phyloP scores from a whole-genome alignment of 192 early-diverging fungal genomes.

The Podila verticillata region DNA sequence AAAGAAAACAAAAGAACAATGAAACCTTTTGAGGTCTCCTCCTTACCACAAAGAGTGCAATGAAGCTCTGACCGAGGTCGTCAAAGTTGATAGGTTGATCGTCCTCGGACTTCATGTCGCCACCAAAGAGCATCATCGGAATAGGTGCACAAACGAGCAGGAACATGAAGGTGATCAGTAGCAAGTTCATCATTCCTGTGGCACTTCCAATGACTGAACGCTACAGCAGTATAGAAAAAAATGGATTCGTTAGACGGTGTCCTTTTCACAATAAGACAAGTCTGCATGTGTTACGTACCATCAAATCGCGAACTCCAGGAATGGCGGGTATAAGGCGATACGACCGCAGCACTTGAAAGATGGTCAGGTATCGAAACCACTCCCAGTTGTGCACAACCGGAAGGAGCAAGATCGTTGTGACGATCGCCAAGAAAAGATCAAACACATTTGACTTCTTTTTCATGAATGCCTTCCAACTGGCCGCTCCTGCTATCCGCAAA shows the following conservation, averaged over 20 bases:
- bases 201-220: constrained; percentile 62
- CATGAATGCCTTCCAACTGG: constrained; percentile 53
- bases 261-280: no score
- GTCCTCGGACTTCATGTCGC: constrained; percentile 23
- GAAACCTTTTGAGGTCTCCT: not conserved
- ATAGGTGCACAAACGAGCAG: constrained; percentile 40
- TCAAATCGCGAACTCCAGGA: constrained; percentile 55
- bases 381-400: constrained; percentile 53
- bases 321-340: constrained; percentile 63
- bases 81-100: constrained; percentile 50
- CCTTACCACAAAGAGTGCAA: constrained; percentile 60
- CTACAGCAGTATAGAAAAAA: constrained; percentile 13
- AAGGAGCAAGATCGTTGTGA: constrained; percentile 61
- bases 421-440: constrained; percentile 57
- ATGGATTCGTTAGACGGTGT: no score
- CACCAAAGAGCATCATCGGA: constrained; percentile 47
- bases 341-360: constrained; percentile 61
- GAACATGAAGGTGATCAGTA: constrained; percentile 55
- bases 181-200: constrained; percentile 65
- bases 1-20: not conserved
- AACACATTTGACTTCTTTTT: constrained; percentile 49
- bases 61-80: constrained; percentile 64
- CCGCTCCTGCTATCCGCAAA: constrained; percentile 50
- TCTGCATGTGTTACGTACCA: constrained; percentile 51
- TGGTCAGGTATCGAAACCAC: constrained; percentile 61